A percentile compares a stretch with the other conserved stretches of the same genome.
Evolutionary conservation across 2,329 filamentous ascomycete species (phyloP).

Genomic region (Podosphaera xanthii): DNA sequence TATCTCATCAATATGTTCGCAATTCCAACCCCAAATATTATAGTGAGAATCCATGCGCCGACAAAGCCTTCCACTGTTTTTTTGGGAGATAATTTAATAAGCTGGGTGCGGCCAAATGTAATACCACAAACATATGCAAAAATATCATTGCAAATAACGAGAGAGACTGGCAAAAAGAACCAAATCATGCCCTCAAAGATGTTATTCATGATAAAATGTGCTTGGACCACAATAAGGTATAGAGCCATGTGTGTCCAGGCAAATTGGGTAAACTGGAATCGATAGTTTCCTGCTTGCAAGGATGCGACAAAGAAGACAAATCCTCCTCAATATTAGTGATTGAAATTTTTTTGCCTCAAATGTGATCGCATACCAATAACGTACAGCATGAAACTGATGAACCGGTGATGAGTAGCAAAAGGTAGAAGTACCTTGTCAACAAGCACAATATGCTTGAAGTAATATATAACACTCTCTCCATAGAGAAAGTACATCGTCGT

Average conservation of each 20-base stretch:
- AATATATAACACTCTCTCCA: conserved; percentile 97
- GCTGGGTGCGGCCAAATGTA: conserved; percentile 81
- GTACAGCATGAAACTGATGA: conserved; percentile 97
- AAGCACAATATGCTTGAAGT: conserved; percentile 96
- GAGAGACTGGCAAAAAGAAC: conserved; percentile 88
- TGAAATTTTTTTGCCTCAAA: neutral
- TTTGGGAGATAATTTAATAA: conserved; percentile 95
- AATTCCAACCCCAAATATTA: conserved; percentile 61
- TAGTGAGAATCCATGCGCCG: conserved; percentile 86
- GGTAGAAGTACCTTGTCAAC: conserved; percentile 85
- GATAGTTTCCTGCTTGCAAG: conserved; percentile 85
- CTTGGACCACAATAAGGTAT: conserved; percentile 91
- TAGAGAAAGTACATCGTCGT: conserved; percentile 99
- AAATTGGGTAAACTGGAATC: conserved; percentile 97
- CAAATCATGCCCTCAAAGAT: conserved; percentile 99
- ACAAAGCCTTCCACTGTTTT: conserved; percentile 98
- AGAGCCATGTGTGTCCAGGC: conserved; percentile 99
- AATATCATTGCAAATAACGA: conserved; percentile 97
- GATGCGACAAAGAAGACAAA: conserved; percentile 97
- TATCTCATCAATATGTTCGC: conserved; percentile 71
- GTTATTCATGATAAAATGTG: conserved; percentile 99
- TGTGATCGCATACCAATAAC: conserved; percentile 47
- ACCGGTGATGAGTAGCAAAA: conserved; percentile 87
- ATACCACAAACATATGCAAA: conserved; percentile 97
- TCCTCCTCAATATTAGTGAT: conserved; percentile 28